Percentiles rank a stretch among this genome's conserved stretches.
Conservation (phyloP, 129 eudicot species). For the Centella asiatica region DNA sequence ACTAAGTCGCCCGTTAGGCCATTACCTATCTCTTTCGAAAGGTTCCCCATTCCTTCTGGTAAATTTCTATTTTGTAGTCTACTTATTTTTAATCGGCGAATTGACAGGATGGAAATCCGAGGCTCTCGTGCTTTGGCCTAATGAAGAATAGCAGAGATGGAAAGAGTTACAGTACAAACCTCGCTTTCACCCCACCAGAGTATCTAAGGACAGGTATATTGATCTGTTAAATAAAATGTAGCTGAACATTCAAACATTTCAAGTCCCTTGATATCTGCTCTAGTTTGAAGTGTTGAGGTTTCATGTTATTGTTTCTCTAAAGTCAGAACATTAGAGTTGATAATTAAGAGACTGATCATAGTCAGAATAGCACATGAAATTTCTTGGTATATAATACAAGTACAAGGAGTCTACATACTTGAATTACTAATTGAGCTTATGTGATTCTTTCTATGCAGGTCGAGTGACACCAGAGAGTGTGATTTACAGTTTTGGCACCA, state of each 20-base stretch:
- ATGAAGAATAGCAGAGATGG: constrained; percentile 95
- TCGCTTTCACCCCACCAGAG: constrained; percentile 92
- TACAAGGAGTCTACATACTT: background rate
- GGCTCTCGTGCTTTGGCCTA: constrained; percentile 83
- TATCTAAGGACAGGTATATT: constrained; percentile 71
- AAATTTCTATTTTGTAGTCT: background rate
- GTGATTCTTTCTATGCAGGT: constrained; percentile 33
- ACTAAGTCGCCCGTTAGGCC: background rate
- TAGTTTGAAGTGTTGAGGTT: too few species aligned
- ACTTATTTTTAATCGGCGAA: constrained; percentile 7
- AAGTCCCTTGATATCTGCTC: background rate
- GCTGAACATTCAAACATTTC: background rate
- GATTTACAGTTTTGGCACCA: constrained; percentile 66
- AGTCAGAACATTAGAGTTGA: too few species aligned
- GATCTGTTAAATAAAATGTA: background rate
- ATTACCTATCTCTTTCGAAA: background rate
- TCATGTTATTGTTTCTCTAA: too few species aligned
- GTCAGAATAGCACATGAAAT: background rate
- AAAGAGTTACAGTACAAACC: constrained; percentile 81
- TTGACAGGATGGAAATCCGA: constrained; percentile 73
- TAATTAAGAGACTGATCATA: too few species aligned
- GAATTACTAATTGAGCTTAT: background rate
- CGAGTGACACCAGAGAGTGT: constrained; percentile 66
- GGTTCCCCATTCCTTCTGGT: background rate
- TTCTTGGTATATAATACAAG: background rate